Conservation (phyloP, 2,329 filamentous ascomycete species). For the Aaosphaeria pasadenensis region DNA sequence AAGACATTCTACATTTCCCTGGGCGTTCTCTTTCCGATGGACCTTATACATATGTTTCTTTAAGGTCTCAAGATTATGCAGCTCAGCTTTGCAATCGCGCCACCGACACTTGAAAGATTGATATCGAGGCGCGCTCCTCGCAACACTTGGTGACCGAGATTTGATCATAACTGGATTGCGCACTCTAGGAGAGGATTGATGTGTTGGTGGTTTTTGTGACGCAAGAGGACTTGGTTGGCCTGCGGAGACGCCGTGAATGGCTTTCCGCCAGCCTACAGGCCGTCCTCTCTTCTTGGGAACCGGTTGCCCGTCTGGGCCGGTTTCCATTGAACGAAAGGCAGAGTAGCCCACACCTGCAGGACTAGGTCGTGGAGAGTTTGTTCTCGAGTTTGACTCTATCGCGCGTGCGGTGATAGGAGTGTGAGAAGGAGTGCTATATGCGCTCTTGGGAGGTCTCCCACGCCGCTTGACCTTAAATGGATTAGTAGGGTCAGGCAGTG, state of each 20-base stretch:
- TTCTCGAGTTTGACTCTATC: slow-evolving; percentile 19
- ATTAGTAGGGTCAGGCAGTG: slow-evolving; percentile 26
- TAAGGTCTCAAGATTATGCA: slow-evolving; percentile 61
- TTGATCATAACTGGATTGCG: slow-evolving; percentile 19
- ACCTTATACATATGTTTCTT: slow-evolving; percentile 58
- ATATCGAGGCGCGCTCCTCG: slow-evolving; percentile 29
- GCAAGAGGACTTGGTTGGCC: slow-evolving; percentile 19
- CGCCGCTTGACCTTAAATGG: slow-evolving; percentile 31
- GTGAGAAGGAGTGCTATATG: slow-evolving; percentile 17
- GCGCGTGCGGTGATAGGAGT: slow-evolving; percentile 12
- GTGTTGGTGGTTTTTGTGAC: slow-evolving; percentile 10
- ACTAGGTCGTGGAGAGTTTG: slow-evolving; percentile 16
- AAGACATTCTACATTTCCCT: slow-evolving; percentile 41
- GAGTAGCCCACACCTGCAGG: slow-evolving; percentile 37
- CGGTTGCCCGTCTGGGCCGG: slow-evolving; percentile 32
- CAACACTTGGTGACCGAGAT: slow-evolving; percentile 31
- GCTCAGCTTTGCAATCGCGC: slow-evolving; percentile 54
- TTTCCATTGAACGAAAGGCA: slow-evolving; percentile 36
- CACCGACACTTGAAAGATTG: slow-evolving; percentile 58
- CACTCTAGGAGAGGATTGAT: slow-evolving; percentile 3
- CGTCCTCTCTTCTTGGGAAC: slow-evolving; percentile 46
- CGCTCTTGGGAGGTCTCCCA: slow-evolving; percentile 35
- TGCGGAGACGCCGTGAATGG: slow-evolving; percentile 40
- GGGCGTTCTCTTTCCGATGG: slow-evolving; percentile 42
- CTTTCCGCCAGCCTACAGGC: slow-evolving; percentile 50